phyloP scores from a whole-genome alignment of 768 basidiomycete genomes.

The Pulveroboletus ravenelii region DNA sequence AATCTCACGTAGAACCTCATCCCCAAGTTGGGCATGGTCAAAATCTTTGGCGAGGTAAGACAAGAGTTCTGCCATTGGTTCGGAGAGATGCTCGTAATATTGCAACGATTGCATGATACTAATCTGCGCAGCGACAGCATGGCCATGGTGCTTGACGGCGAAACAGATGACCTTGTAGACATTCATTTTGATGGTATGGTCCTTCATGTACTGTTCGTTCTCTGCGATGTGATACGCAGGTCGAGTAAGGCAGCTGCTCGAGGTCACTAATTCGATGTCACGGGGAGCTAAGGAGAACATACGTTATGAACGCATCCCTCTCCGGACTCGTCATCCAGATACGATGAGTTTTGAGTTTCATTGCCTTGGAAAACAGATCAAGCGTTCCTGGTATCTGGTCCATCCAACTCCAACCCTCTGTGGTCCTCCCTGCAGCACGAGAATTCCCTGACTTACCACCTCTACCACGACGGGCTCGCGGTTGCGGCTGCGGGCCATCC shows the following conservation, averaged over 20 bases:
- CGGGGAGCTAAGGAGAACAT: background rate
- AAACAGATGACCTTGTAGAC: constrained; percentile 87
- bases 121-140: constrained; percentile 80
- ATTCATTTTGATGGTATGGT: constrained; percentile 58
- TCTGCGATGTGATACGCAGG: constrained; percentile 87
- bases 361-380: constrained; percentile 63
- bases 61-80: constrained; percentile 90
- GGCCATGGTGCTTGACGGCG: constrained; percentile 88
- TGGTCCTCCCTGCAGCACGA: constrained; percentile 39
- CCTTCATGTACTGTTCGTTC: constrained; percentile 86
- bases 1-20: constrained; percentile 88
- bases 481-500: constrained; percentile 39
- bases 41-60: constrained; percentile 76
- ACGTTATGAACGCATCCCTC: constrained; percentile 80
- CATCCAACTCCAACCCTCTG: constrained; percentile 66
- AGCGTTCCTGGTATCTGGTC: constrained; percentile 72
- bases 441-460: constrained; percentile 51
- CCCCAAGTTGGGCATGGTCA: constrained; percentile 83
- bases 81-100: constrained; percentile 91
- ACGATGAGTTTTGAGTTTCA: constrained; percentile 64
- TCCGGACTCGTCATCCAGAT: constrained; percentile 91
- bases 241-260: constrained; percentile 71
- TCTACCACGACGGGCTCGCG: constrained; percentile 52
- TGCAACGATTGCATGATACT: constrained; percentile 88
- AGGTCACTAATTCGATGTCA: background rate